Conservation (phyloP, 2,329 filamentous ascomycete genomes). For the Aspergillus fructus region DNA sequence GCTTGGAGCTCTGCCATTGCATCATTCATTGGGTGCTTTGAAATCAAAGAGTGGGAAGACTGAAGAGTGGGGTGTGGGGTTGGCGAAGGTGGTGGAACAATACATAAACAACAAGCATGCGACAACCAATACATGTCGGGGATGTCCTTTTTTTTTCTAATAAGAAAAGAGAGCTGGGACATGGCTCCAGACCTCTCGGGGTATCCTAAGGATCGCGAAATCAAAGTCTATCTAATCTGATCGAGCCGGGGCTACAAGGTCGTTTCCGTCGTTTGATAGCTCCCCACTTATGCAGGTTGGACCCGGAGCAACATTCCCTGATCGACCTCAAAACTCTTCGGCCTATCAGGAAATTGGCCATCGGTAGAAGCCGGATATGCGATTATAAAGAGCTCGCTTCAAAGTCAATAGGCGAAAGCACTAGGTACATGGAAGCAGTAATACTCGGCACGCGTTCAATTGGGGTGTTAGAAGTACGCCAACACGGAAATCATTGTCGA, state of each 20-base stretch:
- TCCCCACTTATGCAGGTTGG: too few species aligned
- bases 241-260: too few species aligned
- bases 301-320: too few species aligned
- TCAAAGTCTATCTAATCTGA: too few species aligned
- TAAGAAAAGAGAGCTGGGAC: too few species aligned
- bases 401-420: slow-evolving; percentile 1
- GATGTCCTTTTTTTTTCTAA: too few species aligned
- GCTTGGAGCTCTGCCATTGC: background rate
- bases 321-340: too few species aligned
- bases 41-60: slow-evolving; percentile 24
- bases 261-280: too few species aligned
- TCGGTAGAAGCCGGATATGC: background rate
- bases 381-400: background rate
- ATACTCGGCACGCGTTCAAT: background rate
- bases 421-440: background rate
- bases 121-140: background rate
- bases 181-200: too few species aligned
- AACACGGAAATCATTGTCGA: slow-evolving; percentile 11
- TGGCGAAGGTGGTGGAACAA: background rate
- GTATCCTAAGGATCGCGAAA: too few species aligned
- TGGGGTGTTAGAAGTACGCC: background rate
- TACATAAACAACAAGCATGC: too few species aligned
- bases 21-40: slow-evolving; percentile 22
- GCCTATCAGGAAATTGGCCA: background rate
- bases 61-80: slow-evolving; percentile 12